These are phyloP conservation scores for Cylindrotheca closterium DNA, from an alignment of 108 stramenopile genomes.

Conservation along the genomic window DNA sequence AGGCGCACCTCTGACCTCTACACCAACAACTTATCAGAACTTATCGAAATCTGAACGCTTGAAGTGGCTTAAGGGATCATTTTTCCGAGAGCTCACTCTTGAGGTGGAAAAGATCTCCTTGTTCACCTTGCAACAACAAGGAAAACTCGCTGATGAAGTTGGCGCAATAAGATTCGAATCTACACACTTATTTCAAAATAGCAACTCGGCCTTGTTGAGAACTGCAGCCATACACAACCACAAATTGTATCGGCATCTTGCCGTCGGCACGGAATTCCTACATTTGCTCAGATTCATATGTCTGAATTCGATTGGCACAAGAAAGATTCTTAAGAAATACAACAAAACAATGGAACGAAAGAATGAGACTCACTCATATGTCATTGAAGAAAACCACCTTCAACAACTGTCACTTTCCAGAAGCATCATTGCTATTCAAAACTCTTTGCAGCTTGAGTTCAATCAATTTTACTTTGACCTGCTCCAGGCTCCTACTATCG, in stretches of 20 bases:
- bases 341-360: conserved; percentile 41
- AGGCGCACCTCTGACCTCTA: not conserved
- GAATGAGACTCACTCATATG: conserved; percentile 22
- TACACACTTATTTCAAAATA: conserved; percentile 25
- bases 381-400: conserved; percentile 38
- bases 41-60: conserved; percentile 1
- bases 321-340: conserved; percentile 74
- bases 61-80: conserved; percentile 26
- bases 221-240: not conserved
- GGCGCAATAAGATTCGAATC: conserved; percentile 36
- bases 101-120: conserved; percentile 81
- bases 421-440: conserved; percentile 46
- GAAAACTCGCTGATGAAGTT: conserved; percentile 57
- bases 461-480: conserved; percentile 24
- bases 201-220: not conserved
- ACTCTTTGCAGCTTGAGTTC: conserved; percentile 50
- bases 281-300: conserved; percentile 63
- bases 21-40: not conserved
- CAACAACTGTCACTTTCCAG: conserved; percentile 46
- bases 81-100: conserved; percentile 36
- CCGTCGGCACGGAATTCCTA: conserved; percentile 53
- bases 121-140: conserved; percentile 50
- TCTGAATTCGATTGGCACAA: conserved; percentile 58
- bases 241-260: conserved; percentile 4
- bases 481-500: not conserved